Evolutionary conservation across 2,329 filamentous ascomycete genomes (phyloP).

Genomic region (Cordyceps tenuipes): DNA sequence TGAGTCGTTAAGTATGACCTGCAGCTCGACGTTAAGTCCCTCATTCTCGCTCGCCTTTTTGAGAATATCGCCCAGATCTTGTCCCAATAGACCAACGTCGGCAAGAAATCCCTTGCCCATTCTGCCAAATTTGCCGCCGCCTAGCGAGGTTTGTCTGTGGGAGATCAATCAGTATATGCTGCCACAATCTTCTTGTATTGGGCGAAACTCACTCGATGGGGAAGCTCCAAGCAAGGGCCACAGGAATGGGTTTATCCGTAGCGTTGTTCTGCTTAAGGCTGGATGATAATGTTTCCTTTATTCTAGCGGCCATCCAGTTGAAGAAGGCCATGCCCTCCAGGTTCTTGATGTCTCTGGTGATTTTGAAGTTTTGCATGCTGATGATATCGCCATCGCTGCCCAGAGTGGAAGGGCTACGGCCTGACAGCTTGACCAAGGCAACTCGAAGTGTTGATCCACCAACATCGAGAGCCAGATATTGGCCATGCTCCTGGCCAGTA

Average conservation of each 20-base stretch:
- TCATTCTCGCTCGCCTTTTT: slow-evolving; percentile 42
- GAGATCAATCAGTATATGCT: slow-evolving; percentile 19
- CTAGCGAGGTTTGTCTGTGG: slow-evolving; percentile 53
- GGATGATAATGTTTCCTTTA: slow-evolving; percentile 45
- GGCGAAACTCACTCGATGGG: slow-evolving; percentile 53
- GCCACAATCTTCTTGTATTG: background rate
- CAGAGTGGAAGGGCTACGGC: slow-evolving; percentile 27
- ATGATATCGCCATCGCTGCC: slow-evolving; percentile 42
- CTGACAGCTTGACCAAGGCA: slow-evolving; percentile 52
- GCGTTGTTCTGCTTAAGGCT: slow-evolving; percentile 30
- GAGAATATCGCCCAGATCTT: slow-evolving; percentile 53
- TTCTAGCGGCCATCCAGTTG: slow-evolving; percentile 58
- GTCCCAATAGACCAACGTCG: slow-evolving; percentile 46
- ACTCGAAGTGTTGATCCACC: slow-evolving; percentile 61
- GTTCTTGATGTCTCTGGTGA: slow-evolving; percentile 45
- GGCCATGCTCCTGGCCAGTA: slow-evolving; percentile 49
- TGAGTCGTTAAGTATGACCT: slow-evolving; percentile 59
- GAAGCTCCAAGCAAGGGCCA: slow-evolving; percentile 62
- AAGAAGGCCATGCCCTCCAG: slow-evolving; percentile 55
- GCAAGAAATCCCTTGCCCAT: slow-evolving; percentile 63
- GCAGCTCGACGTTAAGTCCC: slow-evolving; percentile 46
- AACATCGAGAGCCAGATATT: slow-evolving; percentile 57
- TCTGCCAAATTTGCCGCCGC: slow-evolving; percentile 47
- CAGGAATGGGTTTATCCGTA: slow-evolving; percentile 38
- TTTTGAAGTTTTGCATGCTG: slow-evolving; percentile 47